These are phyloP conservation scores for Mucor irregularis DNA, from an alignment of 371 early-diverging fungal species.

Conservation along the genomic window DNA sequence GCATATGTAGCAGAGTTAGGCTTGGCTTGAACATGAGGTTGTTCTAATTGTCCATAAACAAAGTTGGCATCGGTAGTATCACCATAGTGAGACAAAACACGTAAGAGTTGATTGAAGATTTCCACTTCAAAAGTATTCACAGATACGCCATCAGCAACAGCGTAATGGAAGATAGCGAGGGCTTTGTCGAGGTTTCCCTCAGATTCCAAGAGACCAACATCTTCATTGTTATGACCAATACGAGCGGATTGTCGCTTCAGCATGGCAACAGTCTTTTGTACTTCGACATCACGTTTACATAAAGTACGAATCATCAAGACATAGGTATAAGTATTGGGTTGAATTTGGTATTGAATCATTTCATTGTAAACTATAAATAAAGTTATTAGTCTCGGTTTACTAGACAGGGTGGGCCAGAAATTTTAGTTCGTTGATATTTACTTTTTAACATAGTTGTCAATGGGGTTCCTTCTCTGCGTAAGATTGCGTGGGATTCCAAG, in stretches of 20 bases:
- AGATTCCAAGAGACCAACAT: constrained; percentile 28
- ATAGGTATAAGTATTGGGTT: constrained; percentile 42
- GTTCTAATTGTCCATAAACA: constrained; percentile 39
- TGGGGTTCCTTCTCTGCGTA: constrained; percentile 47
- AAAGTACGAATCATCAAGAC: constrained; percentile 36
- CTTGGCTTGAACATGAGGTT: constrained; percentile 14
- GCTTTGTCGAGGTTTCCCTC: constrained; percentile 42
- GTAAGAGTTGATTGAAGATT: constrained; percentile 45
- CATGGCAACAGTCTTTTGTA: constrained; percentile 46
- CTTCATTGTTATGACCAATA: constrained; percentile 24
- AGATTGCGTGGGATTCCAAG: constrained; percentile 38
- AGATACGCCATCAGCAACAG: constrained; percentile 21
- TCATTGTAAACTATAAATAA: constrained; percentile 41
- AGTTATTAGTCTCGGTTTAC: not conserved
- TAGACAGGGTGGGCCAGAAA: no score
- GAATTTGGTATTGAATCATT: constrained; percentile 35
- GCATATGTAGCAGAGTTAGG: constrained; percentile 51
- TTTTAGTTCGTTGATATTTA: constrained; percentile 9
- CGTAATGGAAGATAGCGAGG: constrained; percentile 35
- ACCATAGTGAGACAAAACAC: constrained; percentile 51
- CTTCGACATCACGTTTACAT: constrained; percentile 50
- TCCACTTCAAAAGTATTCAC: constrained; percentile 43
- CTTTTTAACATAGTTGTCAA: constrained; percentile 36
- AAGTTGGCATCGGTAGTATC: constrained; percentile 34
- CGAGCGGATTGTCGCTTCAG: constrained; percentile 37